These are phyloP conservation scores for Phytophthora quininea DNA, from an alignment of 352 stramenopile species.

Conservation along the genomic window DNA sequence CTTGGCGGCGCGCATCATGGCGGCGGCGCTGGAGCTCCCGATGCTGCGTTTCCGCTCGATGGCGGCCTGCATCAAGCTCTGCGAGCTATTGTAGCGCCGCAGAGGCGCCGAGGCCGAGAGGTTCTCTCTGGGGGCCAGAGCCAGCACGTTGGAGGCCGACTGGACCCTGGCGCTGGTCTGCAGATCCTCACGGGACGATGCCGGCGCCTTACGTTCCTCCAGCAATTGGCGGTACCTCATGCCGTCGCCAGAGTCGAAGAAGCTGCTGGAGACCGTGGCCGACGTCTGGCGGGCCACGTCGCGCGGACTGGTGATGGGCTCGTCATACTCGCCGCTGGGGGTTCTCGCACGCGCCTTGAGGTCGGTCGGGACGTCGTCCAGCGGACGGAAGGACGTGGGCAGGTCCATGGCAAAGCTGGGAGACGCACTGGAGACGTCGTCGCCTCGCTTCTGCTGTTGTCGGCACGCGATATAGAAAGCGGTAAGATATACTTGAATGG, in stretches of 20 bases:
- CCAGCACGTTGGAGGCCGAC: constrained; percentile 40
- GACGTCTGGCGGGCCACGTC: constrained; percentile 15
- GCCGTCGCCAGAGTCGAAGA: constrained; percentile 28
- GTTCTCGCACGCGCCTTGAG: not conserved
- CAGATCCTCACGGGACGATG: not conserved
- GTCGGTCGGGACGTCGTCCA: constrained; percentile 14
- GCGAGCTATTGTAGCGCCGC: constrained; percentile 38
- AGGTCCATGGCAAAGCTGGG: constrained; percentile 18
- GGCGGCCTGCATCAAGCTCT: constrained; percentile 28
- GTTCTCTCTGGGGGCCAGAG: constrained; percentile 20
- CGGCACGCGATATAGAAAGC: constrained; percentile 14
- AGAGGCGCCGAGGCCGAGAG: constrained; percentile 33
- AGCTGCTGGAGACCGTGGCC: constrained; percentile 32
- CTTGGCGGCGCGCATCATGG: constrained; percentile 36
- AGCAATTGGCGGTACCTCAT: constrained; percentile 16
- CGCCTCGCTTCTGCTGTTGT: constrained; percentile 18
- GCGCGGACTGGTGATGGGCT: not conserved
- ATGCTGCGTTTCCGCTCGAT: constrained; percentile 33
- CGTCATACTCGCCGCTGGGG: not conserved
- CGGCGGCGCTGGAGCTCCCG: constrained; percentile 8
- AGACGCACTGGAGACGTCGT: constrained; percentile 7
- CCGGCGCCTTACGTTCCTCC: constrained; percentile 11
- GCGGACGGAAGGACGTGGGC: constrained; percentile 11
- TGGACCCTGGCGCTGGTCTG: constrained; percentile 12
- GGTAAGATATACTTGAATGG: not conserved